Evolutionary conservation across 805 yeast genomes (phyloP).

Genomic region (Torulaspora franciscae): DNA sequence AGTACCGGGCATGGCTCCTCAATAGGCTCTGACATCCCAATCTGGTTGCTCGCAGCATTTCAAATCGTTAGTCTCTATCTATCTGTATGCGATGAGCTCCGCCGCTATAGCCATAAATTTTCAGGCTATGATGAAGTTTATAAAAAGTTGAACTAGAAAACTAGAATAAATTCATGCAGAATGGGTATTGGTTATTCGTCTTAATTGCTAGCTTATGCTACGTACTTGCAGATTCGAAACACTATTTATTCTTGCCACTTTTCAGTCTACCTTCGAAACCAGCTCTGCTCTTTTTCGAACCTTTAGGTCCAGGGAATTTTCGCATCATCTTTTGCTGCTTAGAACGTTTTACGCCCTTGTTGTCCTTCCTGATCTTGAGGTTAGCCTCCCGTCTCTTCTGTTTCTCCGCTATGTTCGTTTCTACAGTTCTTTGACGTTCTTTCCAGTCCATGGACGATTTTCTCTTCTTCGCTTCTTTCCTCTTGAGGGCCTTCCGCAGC

Average conservation of each 20-base stretch:
- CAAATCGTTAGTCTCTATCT: not conserved
- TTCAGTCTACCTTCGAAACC: slow-evolving; percentile 78
- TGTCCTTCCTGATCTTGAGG: slow-evolving; percentile 75
- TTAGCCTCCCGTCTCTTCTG: slow-evolving; percentile 90
- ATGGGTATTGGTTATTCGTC: not conserved
- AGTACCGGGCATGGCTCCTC: slow-evolving; percentile 12
- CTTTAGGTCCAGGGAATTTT: slow-evolving; percentile 54
- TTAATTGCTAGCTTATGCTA: not conserved
- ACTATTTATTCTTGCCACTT: slow-evolving; percentile 30
- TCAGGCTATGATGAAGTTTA: not conserved
- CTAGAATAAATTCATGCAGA: not conserved
- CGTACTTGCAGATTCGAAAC: not conserved
- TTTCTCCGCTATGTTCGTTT: slow-evolving; percentile 66
- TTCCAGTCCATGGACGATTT: slow-evolving; percentile 89
- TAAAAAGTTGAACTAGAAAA: not conserved
- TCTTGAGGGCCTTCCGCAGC: slow-evolving; percentile 77
- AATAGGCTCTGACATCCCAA: slow-evolving; percentile 1
- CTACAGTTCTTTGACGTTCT: slow-evolving; percentile 78
- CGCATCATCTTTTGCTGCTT: slow-evolving; percentile 63
- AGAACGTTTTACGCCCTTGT: slow-evolving; percentile 75
- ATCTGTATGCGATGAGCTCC: not conserved
- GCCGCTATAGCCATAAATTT: not conserved
- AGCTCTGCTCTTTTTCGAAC: slow-evolving; percentile 53
- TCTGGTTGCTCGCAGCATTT: slow-evolving; percentile 6
- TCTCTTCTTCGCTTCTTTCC: slow-evolving; percentile 76